phyloP scores from a whole-genome alignment of 2,329 filamentous ascomycete genomes.

The Laburnicola sp. region DNA sequence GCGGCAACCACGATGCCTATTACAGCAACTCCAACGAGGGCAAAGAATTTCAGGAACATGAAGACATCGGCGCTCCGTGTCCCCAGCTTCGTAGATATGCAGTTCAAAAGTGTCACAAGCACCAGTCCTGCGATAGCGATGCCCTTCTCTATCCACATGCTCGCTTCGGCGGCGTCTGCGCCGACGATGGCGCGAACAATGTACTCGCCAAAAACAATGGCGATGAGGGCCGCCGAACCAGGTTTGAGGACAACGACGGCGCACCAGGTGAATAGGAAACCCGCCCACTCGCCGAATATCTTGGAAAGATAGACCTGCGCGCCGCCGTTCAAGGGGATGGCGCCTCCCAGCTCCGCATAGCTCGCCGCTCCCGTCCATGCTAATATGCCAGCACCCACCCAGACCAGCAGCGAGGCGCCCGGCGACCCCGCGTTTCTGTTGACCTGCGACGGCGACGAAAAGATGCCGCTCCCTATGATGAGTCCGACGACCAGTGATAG shows the following conservation, averaged over 20 bases:
- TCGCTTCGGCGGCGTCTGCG: conserved; percentile 79
- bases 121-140: conserved; percentile 78
- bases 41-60: conserved; percentile 96
- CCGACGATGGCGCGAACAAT: conserved; percentile 85
- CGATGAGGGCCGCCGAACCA: conserved; percentile 88
- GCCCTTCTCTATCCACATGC: conserved; percentile 85
- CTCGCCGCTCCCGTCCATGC: conserved; percentile 96
- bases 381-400: conserved; percentile 85
- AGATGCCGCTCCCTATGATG: conserved; percentile 96
- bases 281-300: conserved; percentile 90
- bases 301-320: conserved; percentile 93
- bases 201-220: conserved; percentile 98
- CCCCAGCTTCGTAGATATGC: conserved; percentile 84
- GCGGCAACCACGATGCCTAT: conserved; percentile 86
- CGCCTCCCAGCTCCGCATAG: conserved; percentile 92
- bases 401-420: conserved; percentile 86
- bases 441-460: conserved; percentile 90
- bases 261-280: conserved; percentile 96
- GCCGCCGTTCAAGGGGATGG: conserved; percentile 93
- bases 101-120: conserved; percentile 82
- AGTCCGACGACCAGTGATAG: conserved; percentile 87
- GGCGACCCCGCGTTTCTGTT: conserved; percentile 89
- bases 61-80: conserved; percentile 87
- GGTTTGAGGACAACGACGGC: conserved; percentile 93
- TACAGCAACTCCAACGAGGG: conserved; percentile 81